These are phyloP conservation scores for Phytophthora colocasiae DNA, from an alignment of 352 stramenopile genomes.

Conservation along the genomic window DNA sequence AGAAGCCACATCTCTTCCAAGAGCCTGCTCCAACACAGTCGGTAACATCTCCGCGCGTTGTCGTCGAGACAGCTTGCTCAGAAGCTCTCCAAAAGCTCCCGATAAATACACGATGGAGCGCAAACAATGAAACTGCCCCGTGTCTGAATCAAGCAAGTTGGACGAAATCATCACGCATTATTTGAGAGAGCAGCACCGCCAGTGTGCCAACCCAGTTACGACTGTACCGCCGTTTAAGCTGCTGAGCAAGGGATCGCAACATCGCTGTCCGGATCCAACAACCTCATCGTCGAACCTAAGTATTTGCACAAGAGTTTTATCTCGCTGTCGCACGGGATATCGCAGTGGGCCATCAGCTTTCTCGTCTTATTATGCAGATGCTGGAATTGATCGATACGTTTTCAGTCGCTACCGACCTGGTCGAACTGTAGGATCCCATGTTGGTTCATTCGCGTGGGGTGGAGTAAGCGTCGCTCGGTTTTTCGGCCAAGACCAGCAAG, in stretches of 20 bases:
- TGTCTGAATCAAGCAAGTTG: slow-evolving; percentile 52
- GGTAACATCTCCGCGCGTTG: slow-evolving; percentile 26
- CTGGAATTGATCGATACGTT: slow-evolving; percentile 78
- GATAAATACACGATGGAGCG: slow-evolving; percentile 43
- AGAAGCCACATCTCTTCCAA: slow-evolving; percentile 45
- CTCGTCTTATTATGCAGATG: slow-evolving; percentile 62
- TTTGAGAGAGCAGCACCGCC: slow-evolving; percentile 87
- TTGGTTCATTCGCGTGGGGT: slow-evolving; percentile 58
- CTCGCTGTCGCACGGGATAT: slow-evolving; percentile 61
- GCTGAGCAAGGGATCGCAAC: slow-evolving; percentile 53
- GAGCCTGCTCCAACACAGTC: slow-evolving; percentile 19
- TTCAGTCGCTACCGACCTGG: slow-evolving; percentile 82
- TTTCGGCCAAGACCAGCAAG: slow-evolving; percentile 63
- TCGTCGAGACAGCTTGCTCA: slow-evolving; percentile 11
- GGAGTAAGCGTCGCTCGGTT: slow-evolving; percentile 71
- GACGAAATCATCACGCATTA: slow-evolving; percentile 91
- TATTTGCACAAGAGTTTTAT: slow-evolving; percentile 68
- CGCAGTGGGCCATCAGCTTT: slow-evolving; percentile 51
- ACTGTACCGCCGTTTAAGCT: slow-evolving; percentile 89
- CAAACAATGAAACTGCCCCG: slow-evolving; percentile 13
- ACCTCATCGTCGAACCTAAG: slow-evolving; percentile 58
- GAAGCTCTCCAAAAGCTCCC: slow-evolving; percentile 47
- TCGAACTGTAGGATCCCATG: slow-evolving; percentile 62
- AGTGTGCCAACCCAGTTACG: slow-evolving; percentile 87
- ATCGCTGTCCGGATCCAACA: slow-evolving; percentile 80